Percentiles rank a stretch among this genome's conserved stretches.
These are phyloP conservation scores for Sporobolomyces phaffii DNA, from an alignment of 768 basidiomycete species.

Conservation along the genomic window DNA sequence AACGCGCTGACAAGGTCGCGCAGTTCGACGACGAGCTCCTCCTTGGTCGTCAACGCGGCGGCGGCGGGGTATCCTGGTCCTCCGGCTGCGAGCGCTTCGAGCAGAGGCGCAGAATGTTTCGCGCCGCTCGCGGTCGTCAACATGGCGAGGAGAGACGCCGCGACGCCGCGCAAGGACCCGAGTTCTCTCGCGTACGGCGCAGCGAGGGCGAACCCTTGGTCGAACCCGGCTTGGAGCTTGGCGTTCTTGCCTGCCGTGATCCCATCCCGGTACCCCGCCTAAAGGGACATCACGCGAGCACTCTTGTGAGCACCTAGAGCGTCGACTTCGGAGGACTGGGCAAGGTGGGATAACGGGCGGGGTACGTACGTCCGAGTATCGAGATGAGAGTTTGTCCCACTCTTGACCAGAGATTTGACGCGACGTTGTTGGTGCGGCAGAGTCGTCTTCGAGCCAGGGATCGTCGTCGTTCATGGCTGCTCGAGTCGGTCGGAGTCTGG, in stretches of 20 bases:
- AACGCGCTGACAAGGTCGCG: conserved; percentile 57
- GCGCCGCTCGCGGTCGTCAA: conserved; percentile 37
- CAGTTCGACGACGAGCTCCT: conserved; percentile 18
- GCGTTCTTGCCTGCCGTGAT: conserved; percentile 86
- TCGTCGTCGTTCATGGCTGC: conserved; percentile 28
- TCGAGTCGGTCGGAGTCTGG: neutral
- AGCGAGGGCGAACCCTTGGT: conserved; percentile 71
- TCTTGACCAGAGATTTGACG: conserved; percentile 31
- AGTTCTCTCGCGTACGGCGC: conserved; percentile 69
- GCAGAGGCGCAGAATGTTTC: conserved; percentile 3
- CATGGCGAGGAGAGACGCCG: conserved; percentile 57
- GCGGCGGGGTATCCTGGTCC: conserved; percentile 7
- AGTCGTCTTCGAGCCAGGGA: conserved; percentile 29
- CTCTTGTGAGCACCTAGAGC: no score
- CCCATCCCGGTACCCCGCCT: conserved; percentile 94
- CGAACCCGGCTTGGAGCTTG: conserved; percentile 82
- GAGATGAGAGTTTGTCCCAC: conserved; percentile 33
- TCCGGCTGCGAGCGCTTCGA: conserved; percentile 39
- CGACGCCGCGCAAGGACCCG: conserved; percentile 67
- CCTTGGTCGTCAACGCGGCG: no score
- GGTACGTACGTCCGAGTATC: conserved; percentile 33
- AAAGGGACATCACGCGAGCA: no score
- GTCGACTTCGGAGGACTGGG: no score
- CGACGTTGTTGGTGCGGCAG: neutral
- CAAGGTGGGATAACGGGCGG: no score